These are phyloP conservation scores for Ophiostoma himal-ulmi DNA, from an alignment of 2,329 filamentous ascomycete genomes.

Conservation along the genomic window DNA sequence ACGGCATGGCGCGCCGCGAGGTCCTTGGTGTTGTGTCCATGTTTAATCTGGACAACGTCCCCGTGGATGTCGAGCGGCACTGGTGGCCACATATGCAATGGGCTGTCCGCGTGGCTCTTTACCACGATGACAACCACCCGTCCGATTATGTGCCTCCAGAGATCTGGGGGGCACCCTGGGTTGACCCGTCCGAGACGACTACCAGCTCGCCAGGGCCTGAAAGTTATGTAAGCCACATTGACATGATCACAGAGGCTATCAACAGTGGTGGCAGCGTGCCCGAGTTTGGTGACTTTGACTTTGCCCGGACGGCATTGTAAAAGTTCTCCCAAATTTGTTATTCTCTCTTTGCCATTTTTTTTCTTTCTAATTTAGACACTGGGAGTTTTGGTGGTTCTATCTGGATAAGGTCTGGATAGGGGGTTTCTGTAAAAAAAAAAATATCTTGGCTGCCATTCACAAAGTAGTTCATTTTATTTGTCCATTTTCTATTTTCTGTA, in stretches of 20 bases:
- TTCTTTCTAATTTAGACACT: background rate
- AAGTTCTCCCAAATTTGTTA: background rate
- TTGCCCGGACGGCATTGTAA: slow-evolving; percentile 12
- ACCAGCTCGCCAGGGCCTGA: slow-evolving; percentile 18
- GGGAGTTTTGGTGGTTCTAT: background rate
- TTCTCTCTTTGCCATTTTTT: background rate
- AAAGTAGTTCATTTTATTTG: background rate
- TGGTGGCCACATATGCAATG: slow-evolving; percentile 59
- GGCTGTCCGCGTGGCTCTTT: slow-evolving; percentile 55
- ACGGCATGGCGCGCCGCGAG: slow-evolving; percentile 59
- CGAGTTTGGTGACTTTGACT: slow-evolving; percentile 21
- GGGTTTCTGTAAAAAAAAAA: background rate
- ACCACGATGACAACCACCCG: slow-evolving; percentile 46
- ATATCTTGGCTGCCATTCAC: background rate
- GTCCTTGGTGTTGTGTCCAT: slow-evolving; percentile 57
- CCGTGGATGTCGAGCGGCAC: slow-evolving; percentile 36
- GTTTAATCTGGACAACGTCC: slow-evolving; percentile 50
- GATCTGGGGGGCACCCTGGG: slow-evolving; percentile 39
- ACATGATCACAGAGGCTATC: slow-evolving; percentile 40
- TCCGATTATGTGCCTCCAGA: slow-evolving; percentile 46
- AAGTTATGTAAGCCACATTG: slow-evolving; percentile 42
- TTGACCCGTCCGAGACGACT: slow-evolving; percentile 5
- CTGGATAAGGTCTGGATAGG: background rate
- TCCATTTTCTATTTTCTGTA: background rate
- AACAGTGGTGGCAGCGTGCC: slow-evolving; percentile 14